These are phyloP conservation scores for Quillaja saponaria DNA, from an alignment of 306 rosid species.

Conservation along the genomic window DNA sequence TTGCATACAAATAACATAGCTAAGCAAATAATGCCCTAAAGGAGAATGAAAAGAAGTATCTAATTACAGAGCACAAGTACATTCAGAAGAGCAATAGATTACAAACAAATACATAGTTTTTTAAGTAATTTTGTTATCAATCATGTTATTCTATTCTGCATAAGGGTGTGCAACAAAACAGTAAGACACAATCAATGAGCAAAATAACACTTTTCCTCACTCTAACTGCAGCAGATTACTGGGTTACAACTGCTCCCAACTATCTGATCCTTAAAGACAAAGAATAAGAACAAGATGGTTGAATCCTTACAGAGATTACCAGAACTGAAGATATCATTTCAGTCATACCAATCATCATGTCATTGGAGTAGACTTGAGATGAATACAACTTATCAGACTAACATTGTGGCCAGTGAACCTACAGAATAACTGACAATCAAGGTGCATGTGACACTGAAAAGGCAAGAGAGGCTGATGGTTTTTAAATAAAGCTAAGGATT, in stretches of 20 bases:
- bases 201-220: neutral
- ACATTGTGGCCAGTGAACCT: neutral
- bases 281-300: neutral
- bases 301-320: neutral
- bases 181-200: neutral
- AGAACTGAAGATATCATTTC: neutral
- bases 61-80: too few species aligned
- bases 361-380: neutral
- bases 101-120: too few species aligned
- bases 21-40: too few species aligned
- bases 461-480: conserved; percentile 1
- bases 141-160: neutral
- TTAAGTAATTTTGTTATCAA: neutral
- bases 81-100: too few species aligned
- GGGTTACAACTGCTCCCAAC: too few species aligned
- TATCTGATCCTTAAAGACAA: neutral
- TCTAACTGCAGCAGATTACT: neutral
- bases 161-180: neutral
- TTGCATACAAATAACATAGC: too few species aligned
- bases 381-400: neutral
- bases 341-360: neutral
- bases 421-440: conserved; percentile 7
- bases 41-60: too few species aligned
- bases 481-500: conserved; percentile 2
- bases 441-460: neutral